These are phyloP conservation scores for Trichoderma gamsii DNA, from an alignment of 495 filamentous ascomycete genomes.

Conservation along the genomic window DNA sequence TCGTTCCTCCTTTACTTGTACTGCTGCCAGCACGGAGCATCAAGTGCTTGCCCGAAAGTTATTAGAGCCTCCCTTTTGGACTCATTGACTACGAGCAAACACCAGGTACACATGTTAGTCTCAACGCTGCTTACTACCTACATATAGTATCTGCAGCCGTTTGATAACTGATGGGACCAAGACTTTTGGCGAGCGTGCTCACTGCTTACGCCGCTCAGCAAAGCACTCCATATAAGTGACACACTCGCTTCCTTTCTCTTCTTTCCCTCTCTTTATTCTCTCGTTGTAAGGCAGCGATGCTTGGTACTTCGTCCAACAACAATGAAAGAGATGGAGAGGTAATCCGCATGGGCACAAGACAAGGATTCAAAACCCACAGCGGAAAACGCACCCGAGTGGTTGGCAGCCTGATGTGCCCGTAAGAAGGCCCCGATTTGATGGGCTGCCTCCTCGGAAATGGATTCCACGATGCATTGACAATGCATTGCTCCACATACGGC, in stretches of 20 bases:
- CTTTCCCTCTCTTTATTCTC: no score
- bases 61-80: not conserved
- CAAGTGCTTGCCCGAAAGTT: not conserved
- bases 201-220: not conserved
- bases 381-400: not conserved
- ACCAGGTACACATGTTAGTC: not conserved
- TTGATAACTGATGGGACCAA: not conserved
- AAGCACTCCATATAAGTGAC: no score
- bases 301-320: not conserved
- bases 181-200: not conserved
- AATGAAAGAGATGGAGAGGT: not conserved
- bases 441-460: not conserved
- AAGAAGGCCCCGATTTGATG: not conserved
- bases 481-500: not conserved
- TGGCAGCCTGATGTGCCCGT: not conserved
- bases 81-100: not conserved
- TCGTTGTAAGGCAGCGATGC: not conserved
- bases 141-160: not conserved
- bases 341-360: not conserved
- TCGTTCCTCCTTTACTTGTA: no score
- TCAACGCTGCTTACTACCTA: not conserved
- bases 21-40: no score
- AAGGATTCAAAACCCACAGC: not conserved
- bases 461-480: not conserved
- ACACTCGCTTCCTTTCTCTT: no score